Base-by-base conservation (phyloP, 2,329 filamentous ascomycete species). In the Phaeosphaeria sp. region DNA sequence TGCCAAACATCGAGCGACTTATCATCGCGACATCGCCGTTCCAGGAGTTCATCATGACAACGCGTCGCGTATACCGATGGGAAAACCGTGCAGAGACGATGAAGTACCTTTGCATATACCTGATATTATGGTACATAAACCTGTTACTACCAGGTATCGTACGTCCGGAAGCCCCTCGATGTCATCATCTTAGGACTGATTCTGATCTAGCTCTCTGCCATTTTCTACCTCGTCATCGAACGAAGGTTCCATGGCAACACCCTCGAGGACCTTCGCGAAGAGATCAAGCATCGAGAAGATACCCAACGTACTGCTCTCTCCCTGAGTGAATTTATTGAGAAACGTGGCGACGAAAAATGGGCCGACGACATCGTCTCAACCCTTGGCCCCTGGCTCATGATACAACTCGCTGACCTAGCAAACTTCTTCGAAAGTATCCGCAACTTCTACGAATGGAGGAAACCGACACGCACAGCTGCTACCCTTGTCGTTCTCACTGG, bases 391-490 rank as follows among this genome's bases (percentile, higher is more conserved):
- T 74, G 67, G 64, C 50, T 77, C 5, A 72, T 78, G 67, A 44
- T 78, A 3, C 72, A 78, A 56, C 54, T 78, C 6, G 66, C 63
- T 10, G 76, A 78, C 49, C 17, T 76, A 17, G 71, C 74, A 1
- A 76, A 76, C 43, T 58, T 74, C 20, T 70, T 78, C 36, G 75
- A 79, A 56, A 65, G 64, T 1, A 48, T 68, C 21, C 72, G 73
- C 50, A 79, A 77, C 49, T 78, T 79, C 54, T 79, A 78, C 53
- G 74, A 78, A 55, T 79, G 76, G 68, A 62, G 69, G 1, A 66
- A 64, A 52, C 74, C 75, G 4, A 51, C 52, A 15, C 66, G 71
- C 0, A 78, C 76, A 6, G 46, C 62, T 1, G 42, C 58, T 3
- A 61, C 67, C 0, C 66, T 78, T 7, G 63, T 56, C 17, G 18